Evolutionary conservation across 2,329 filamentous ascomycete genomes (phyloP), one percentile per base, ranked within the genome.

Genomic region (Chrysoporthe austroafricana): DNA sequence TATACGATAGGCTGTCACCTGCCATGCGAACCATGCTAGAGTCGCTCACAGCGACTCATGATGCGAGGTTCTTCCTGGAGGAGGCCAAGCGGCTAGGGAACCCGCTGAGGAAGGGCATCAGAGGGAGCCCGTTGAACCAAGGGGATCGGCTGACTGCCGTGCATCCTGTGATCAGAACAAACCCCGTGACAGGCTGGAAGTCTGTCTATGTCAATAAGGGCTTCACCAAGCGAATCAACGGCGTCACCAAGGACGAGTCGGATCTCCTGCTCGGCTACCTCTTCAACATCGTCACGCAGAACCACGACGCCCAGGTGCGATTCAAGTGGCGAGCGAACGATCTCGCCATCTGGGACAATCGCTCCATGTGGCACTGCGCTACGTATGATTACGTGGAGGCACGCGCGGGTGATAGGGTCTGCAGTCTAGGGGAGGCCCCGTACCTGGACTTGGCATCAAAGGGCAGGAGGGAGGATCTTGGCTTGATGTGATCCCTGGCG

Each of bases 341-440:
- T 71, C 73, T 84, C 4, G 85, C 87, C 1, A 88, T 91, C 70
- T 91, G 89, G 89, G 89, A 91, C 73, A 91, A 91, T 72, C 77
- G 83, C 62, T 82, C 77, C 42, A 84, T 79, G 13, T 81, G 78
- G 71, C 82, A 84, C 69, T 81, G 83, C 48, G 88, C 87, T 0
- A 90, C 87, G 0, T 89, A 86, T 70, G 89, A 91, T 71, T 90
- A 90, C 14, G 79, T 72, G 3, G 80, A 78, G 7, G 79, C 79
- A 1, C 74, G 81, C 3, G 76, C 76, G n/a, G 81, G 81, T 4
- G 78, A 82, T 66, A 74, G 81, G 0, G 81, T 81, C 0, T 78
- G 76, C 48, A 80, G 78, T 39, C 68, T 83, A 50, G 81, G 81
- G 16, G 81, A 83, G 73, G 79, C 78, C 9, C 81, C 81, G 0